Percentiles rank a stretch among this genome's conserved stretches.
These are phyloP conservation scores for Zea mays DNA, from an alignment of 176 grass and related monocot species.

Conservation along the genomic window Zm-B73-REFERENCE-NAM-5.0 NC_050105.1:81123501-81124000, in stretches of 20 bases:
- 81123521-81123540: conserved; percentile 7
- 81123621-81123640: not conserved
- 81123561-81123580: not conserved
- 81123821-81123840: not conserved
- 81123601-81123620: not conserved
- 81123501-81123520: not conserved
- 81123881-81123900: conserved; percentile 14
- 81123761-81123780: not conserved
- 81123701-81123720: conserved; percentile 10
- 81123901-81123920: not conserved
- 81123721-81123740: not conserved
- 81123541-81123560: conserved; percentile 27
- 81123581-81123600: conserved; percentile 3
- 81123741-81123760: not conserved
- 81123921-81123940: not conserved
- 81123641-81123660: conserved; percentile 17
- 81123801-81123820: not conserved
- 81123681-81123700: not conserved
- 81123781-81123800: conserved; percentile 32
- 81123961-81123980: not conserved
- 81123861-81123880: conserved; percentile 13
- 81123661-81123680: not conserved
- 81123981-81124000: not conserved
- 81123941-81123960: not conserved
- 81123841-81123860: not conserved